Base-by-base conservation (phyloP, 2,329 filamentous ascomycete genomes). In the Xylariaceae sp. region DNA sequence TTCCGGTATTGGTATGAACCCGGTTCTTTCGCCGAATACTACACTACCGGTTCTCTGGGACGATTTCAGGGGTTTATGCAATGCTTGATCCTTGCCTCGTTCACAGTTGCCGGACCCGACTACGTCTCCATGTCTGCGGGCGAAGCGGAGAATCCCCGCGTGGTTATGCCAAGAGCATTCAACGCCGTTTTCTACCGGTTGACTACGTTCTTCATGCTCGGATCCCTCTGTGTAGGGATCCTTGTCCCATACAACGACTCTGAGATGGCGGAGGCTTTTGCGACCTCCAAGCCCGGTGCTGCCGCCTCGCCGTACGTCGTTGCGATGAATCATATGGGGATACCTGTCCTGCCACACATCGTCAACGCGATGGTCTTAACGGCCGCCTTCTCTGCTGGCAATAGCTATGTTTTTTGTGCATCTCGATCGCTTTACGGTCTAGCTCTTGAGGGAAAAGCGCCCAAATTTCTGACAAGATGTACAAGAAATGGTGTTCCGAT, bases 101-200 rank as follows among this genome's bases (percentile, higher is more conserved):
- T 90, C 68, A 86, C 85, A 1, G 83, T 86, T 52, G 81, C 81
- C 7, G 83, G 83, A 1, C 83, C 83, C 0, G 83, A 86, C 62
- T 85, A 85, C 65, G 80, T 88, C 55, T 74, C 77, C 5, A 81
- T 81, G 81, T 78, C 82, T 3, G 88, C 88, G 2, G 88, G 86
- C 18, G 89, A 91, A 70, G 82, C 88, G 0, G 82, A 89, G 65
- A 89, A 90, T 63, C 89, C 89, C 0, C 84, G 89, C 16, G 75
- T 74, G 18, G 82, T 88, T 19, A 84, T 95, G 72, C 89, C 89
- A 0, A 84, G 82, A 41, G 90, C 90, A 1, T 92, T 86, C 73
- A 91, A 91, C 57, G 85, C 88, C 47, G 89, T 93, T 1, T 92
- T 93, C 71, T 92, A 90, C 72, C 87, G 90, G 29, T 76, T 93